A percentile compares a stretch with the other conserved stretches of the same genome.
phyloP scores from a whole-genome alignment of 1,284 basidiomycete genomes.

The Fomitopsis pinicola region DNA sequence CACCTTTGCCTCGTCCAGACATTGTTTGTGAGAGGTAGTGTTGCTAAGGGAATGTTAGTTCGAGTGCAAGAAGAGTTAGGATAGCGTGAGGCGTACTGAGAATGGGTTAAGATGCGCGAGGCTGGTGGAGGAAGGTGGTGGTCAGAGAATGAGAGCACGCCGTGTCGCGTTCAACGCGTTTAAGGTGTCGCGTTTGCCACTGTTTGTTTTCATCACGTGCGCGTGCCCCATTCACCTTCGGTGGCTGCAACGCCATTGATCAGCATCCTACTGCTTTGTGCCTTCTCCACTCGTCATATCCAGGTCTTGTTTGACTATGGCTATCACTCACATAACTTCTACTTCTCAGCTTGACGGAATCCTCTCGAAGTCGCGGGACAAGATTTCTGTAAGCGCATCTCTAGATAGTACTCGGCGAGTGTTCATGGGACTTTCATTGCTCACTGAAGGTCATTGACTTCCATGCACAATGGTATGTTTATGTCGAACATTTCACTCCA shows the following conservation, averaged over 20 bases:
- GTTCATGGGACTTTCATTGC: background rate
- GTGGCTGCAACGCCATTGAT: background rate
- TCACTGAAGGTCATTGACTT: conserved; percentile 71
- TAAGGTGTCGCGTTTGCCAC: conserved; percentile 17
- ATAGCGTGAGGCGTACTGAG: background rate
- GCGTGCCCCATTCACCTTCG: background rate
- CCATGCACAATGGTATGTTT: conserved; percentile 66
- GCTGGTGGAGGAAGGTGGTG: conserved; percentile 12
- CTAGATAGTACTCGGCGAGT: too few species aligned
- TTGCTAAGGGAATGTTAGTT: conserved; percentile 2
- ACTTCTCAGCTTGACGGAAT: conserved; percentile 58
- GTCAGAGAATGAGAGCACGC: background rate
- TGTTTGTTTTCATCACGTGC: conserved; percentile 20
- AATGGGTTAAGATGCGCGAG: background rate
- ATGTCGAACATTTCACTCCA: background rate
- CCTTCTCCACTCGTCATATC: background rate
- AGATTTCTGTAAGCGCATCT: conserved; percentile 50
- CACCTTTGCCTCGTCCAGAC: conserved; percentile 79
- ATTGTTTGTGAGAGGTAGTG: conserved; percentile 34
- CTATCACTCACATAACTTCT: conserved; percentile 58
- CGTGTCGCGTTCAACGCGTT: conserved; percentile 20
- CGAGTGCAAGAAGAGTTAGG: conserved; percentile 1
- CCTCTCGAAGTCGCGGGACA: conserved; percentile 54
- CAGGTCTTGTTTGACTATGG: conserved; percentile 32
- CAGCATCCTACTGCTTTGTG: background rate